phyloP scores from a whole-genome alignment of 805 yeast genomes.

The Hanseniaspora vineae region DNA sequence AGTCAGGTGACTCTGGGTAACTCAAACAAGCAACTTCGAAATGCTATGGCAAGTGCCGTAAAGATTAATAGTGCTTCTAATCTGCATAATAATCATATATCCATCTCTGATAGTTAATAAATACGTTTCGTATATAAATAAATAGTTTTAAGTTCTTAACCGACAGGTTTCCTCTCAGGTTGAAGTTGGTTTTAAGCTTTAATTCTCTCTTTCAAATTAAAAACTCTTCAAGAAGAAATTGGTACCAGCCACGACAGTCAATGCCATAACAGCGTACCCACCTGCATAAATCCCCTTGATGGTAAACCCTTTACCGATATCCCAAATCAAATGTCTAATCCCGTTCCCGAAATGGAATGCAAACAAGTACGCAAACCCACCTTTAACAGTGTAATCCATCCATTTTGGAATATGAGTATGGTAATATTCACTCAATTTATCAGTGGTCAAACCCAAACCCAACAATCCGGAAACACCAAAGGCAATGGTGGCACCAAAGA shows the following conservation, averaged over 20 bases:
- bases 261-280: constrained; percentile 72
- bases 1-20: too few species aligned
- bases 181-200: too few species aligned
- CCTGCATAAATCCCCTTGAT: constrained; percentile 84
- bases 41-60: too few species aligned
- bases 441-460: constrained; percentile 34
- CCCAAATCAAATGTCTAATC: constrained; percentile 91
- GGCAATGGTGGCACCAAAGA: constrained; percentile 64
- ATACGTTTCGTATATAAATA: constrained; percentile 1
- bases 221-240: constrained; percentile 33
- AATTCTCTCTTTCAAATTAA: too few species aligned
- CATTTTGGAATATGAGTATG: constrained; percentile 52
- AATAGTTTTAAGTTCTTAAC: too few species aligned
- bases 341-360: constrained; percentile 82
- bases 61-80: too few species aligned
- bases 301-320: constrained; percentile 66
- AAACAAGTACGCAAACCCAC: constrained; percentile 66
- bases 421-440: constrained; percentile 24
- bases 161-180: too few species aligned
- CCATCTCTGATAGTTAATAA: neutral
- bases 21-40: too few species aligned
- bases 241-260: constrained; percentile 43
- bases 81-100: neutral
- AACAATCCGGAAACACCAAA: constrained; percentile 59
- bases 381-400: constrained; percentile 52